These are phyloP conservation scores for Puccinia brachypodii DNA, from an alignment of 1,284 basidiomycete genomes.

Conservation along the genomic window DNA sequence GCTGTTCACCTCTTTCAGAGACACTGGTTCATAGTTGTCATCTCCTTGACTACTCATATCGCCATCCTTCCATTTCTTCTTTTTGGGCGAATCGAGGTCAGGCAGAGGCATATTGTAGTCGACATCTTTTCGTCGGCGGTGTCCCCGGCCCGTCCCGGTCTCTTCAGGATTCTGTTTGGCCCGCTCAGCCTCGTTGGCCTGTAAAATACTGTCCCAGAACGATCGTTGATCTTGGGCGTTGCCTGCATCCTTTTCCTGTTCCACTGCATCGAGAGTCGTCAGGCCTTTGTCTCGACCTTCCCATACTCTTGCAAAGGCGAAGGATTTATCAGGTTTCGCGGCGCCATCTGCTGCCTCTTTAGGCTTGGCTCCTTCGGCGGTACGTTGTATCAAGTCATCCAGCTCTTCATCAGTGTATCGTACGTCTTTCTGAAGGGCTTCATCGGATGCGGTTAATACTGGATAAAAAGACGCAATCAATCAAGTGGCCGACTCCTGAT, in stretches of 20 bases:
- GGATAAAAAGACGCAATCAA: background rate
- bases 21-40: slow-evolving; percentile 8
- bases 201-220: slow-evolving; percentile 47
- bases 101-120: slow-evolving; percentile 7
- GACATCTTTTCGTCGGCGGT: slow-evolving; percentile 37
- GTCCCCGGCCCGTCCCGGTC: slow-evolving; percentile 42
- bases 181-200: slow-evolving; percentile 42
- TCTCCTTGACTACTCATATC: slow-evolving; percentile 23
- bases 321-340: slow-evolving; percentile 43
- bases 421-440: slow-evolving; percentile 40
- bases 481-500: background rate
- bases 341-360: slow-evolving; percentile 11
- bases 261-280: slow-evolving; percentile 12
- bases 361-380: slow-evolving; percentile 36
- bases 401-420: slow-evolving; percentile 46
- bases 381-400: slow-evolving; percentile 46
- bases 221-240: slow-evolving; percentile 46
- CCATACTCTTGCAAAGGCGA: slow-evolving; percentile 48
- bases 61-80: slow-evolving; percentile 22
- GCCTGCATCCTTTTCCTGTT: background rate
- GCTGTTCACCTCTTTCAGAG: background rate
- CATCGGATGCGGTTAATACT: slow-evolving; percentile 45
- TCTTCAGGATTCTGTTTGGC: slow-evolving; percentile 21
- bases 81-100: slow-evolving; percentile 26
- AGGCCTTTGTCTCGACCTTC: slow-evolving; percentile 38